Conservation (phyloP, 2,329 filamentous ascomycete species). For the Penicillium sp. region DNA sequence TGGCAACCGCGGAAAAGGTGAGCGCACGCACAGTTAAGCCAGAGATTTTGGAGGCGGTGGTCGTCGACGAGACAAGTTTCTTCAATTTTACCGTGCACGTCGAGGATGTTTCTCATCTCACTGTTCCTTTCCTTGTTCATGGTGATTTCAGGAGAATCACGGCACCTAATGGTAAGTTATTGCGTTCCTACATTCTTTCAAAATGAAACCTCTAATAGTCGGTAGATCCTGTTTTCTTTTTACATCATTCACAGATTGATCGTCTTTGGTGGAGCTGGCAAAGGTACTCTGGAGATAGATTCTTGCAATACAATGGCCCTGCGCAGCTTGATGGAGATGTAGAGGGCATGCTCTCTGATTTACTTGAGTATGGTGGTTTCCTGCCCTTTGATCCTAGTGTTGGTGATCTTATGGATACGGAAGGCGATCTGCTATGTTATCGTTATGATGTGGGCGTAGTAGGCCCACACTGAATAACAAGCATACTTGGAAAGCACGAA, state of each 20-base stretch:
- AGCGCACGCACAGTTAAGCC: neutral
- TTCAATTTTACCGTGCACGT: neutral
- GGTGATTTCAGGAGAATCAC: neutral
- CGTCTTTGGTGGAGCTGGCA: conserved; percentile 1
- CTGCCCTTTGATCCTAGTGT: neutral
- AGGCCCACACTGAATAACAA: too few relatives aligned
- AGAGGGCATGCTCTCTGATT: neutral
- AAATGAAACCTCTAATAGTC: neutral
- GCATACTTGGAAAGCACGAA: too few relatives aligned
- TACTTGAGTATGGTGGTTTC: neutral
- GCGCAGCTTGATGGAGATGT: neutral
- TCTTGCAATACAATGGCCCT: neutral
- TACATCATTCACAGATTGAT: neutral
- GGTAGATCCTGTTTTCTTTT: neutral
- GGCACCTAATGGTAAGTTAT: neutral
- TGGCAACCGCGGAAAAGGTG: neutral
- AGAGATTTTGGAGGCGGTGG: neutral
- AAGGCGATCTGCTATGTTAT: neutral
- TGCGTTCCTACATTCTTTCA: neutral
- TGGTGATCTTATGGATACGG: neutral
- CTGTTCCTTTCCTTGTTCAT: neutral
- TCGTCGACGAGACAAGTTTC: neutral
- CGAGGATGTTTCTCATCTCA: neutral
- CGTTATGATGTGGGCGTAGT: neutral
- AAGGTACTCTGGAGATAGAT: neutral